A percentile compares a stretch with the other conserved stretches of the same genome.
phyloP scores from a whole-genome alignment of 2,329 filamentous ascomycete genomes.

The Calonectria fujianensis region DNA sequence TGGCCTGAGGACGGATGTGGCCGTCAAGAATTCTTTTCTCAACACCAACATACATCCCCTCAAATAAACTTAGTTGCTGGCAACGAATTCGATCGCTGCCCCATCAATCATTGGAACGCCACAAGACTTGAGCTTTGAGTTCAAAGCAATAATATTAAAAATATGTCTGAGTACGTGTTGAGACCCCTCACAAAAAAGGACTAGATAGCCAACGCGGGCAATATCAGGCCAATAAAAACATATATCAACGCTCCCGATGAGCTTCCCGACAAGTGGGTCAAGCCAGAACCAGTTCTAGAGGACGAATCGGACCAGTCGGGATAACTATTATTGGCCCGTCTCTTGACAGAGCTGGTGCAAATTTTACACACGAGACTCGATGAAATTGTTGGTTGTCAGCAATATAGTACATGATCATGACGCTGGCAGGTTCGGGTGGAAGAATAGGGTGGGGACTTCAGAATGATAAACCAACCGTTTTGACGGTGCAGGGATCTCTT shows the following conservation, averaged over 20 bases:
- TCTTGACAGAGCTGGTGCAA: conserved; percentile 18
- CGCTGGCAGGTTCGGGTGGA: neutral
- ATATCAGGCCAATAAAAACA: conserved; percentile 23
- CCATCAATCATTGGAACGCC: neutral
- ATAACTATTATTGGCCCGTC: neutral
- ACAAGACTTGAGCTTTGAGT: neutral
- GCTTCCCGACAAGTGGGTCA: conserved; percentile 44
- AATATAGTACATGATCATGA: conserved; percentile 19
- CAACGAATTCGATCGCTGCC: neutral
- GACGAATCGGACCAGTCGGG: neutral
- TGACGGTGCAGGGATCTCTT: neutral
- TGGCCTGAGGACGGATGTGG: conserved; percentile 5
- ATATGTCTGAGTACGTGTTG: conserved; percentile 25
- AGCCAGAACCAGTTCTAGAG: neutral
- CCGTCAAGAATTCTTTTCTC: conserved; percentile 10
- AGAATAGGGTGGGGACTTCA: neutral
- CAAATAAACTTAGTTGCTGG: neutral
- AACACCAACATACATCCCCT: neutral
- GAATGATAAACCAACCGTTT: neutral
- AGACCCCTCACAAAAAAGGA: neutral
- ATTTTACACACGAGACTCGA: neutral
- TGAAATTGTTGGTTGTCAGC: neutral
- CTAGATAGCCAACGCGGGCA: conserved; percentile 35
- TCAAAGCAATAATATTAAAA: conserved; percentile 17
- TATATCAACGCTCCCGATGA: conserved; percentile 34